Percentiles rank a stretch among this genome's conserved stretches.
phyloP scores from a whole-genome alignment of 2,329 filamentous ascomycete species.

The Fusarium chaquense region DNA sequence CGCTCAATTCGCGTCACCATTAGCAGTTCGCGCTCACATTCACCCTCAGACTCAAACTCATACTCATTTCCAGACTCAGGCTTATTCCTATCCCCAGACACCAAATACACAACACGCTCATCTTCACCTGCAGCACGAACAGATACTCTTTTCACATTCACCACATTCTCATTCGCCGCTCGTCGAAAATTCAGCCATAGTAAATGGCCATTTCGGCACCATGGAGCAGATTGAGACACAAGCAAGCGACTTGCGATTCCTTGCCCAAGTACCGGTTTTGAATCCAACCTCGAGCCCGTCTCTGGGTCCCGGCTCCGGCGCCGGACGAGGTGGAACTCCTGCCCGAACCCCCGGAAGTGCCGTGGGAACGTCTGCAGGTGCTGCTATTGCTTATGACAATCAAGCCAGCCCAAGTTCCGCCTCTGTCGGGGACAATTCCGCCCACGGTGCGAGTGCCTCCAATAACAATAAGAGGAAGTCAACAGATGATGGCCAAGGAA shows the following conservation, averaged over 20 bases:
- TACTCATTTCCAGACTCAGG: constrained; percentile 10
- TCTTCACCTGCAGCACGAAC: constrained; percentile 25
- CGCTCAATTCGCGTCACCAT: constrained; percentile 34
- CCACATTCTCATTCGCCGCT: constrained; percentile 13
- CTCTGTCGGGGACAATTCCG: constrained; percentile 64
- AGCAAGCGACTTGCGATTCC: constrained; percentile 65
- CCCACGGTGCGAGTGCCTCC: constrained; percentile 47
- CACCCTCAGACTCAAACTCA: constrained; percentile 11
- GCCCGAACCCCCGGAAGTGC: constrained; percentile 37
- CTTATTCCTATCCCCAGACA: constrained; percentile 13
- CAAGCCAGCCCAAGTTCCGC: constrained; percentile 56
- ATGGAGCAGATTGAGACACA: constrained; percentile 69
- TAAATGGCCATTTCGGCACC: constrained; percentile 42
- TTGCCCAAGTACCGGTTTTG: constrained; percentile 56
- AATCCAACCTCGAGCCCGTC: constrained; percentile 39
- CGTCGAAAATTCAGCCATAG: constrained; percentile 16
- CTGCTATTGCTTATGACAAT: constrained; percentile 51
- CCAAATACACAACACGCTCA: constrained; percentile 13
- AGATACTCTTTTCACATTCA: constrained; percentile 15
- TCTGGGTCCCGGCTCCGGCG: constrained; percentile 40
- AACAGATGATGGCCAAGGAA: constrained; percentile 55
- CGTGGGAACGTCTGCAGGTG: constrained; percentile 45
- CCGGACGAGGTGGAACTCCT: constrained; percentile 34
- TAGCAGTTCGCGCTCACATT: constrained; percentile 28
- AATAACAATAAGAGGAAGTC: constrained; percentile 55